Percentiles rank a stretch among this genome's conserved stretches.
phyloP scores from a whole-genome alignment of 805 yeast genomes.

The Citeromyces matritensis region DNA sequence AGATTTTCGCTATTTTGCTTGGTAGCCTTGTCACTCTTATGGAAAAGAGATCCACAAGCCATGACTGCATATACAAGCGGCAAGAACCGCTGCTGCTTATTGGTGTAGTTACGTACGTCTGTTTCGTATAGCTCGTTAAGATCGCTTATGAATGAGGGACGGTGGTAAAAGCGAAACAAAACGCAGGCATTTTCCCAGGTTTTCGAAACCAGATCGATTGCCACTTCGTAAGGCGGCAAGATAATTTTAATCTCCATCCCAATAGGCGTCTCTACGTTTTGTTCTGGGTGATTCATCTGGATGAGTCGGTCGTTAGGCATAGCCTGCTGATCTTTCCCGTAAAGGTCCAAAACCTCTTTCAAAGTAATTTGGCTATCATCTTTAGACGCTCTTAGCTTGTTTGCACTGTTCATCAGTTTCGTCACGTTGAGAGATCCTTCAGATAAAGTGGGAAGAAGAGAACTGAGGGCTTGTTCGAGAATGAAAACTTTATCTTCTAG shows the following conservation, averaged over 20 bases:
- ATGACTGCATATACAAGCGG: conserved; percentile 78
- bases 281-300: conserved; percentile 3
- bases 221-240: conserved; percentile 62
- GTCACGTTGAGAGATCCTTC: conserved; percentile 14
- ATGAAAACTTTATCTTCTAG: background rate
- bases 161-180: conserved; percentile 69
- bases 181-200: conserved; percentile 85
- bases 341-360: conserved; percentile 1
- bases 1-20: conserved; percentile 7
- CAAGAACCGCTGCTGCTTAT: conserved; percentile 57
- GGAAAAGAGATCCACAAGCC: conserved; percentile 77
- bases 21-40: conserved; percentile 29
- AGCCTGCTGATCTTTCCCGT: conserved; percentile 1
- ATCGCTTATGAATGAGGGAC: conserved; percentile 67
- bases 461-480: background rate
- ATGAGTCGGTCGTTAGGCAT: background rate
- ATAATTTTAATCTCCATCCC: conserved; percentile 46
- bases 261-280: conserved; percentile 18
- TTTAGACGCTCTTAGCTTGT: conserved; percentile 3
- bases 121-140: conserved; percentile 63
- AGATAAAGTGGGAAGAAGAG: background rate
- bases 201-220: conserved; percentile 53
- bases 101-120: conserved; percentile 58
- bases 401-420: conserved; percentile 15
- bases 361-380: conserved; percentile 1